phyloP scores from a whole-genome alignment of 2,329 filamentous ascomycete genomes.

The Magnaporthiopsis rhizophila region DNA sequence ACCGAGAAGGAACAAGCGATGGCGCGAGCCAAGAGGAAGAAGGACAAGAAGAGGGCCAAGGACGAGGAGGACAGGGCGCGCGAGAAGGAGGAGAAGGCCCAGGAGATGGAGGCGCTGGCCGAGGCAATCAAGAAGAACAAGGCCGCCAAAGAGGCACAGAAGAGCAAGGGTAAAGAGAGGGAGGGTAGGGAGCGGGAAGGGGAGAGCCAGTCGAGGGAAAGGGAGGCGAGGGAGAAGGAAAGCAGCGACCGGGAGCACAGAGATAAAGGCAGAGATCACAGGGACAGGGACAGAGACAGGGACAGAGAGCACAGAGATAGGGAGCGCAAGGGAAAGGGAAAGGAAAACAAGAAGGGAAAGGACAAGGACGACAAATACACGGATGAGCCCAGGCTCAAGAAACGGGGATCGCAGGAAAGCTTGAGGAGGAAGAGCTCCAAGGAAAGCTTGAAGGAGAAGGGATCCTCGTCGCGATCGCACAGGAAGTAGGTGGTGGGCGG shows the following conservation, averaged over 20 bases:
- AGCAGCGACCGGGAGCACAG: neutral
- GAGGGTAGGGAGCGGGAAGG: constrained; percentile 13
- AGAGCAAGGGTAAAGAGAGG: constrained; percentile 22
- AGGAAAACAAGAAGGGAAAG: neutral
- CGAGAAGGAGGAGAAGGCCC: constrained; percentile 24
- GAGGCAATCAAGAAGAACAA: constrained; percentile 36
- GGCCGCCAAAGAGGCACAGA: constrained; percentile 19
- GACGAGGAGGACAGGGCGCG: constrained; percentile 21
- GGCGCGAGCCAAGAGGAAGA: constrained; percentile 35
- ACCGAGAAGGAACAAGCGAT: constrained; percentile 73
- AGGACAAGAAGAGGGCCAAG: constrained; percentile 26
- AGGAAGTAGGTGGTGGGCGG: neutral
- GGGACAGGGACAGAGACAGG: constrained; percentile 1
- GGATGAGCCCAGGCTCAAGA: constrained; percentile 37
- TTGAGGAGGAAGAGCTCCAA: neutral
- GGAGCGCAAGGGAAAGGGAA: constrained; percentile 5
- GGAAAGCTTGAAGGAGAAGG: neutral
- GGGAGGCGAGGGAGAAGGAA: constrained; percentile 9
- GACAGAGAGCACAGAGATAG: neutral
- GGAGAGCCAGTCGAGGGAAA: constrained; percentile 9
- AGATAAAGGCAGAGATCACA: neutral
- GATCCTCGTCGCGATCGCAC: neutral
- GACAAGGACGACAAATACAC: neutral
- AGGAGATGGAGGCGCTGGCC: constrained; percentile 31
- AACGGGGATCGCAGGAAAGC: constrained; percentile 22